Base-by-base conservation (phyloP, 371 early-diverging fungal genomes). In the Neoconidiobolus thromboides region DNA sequence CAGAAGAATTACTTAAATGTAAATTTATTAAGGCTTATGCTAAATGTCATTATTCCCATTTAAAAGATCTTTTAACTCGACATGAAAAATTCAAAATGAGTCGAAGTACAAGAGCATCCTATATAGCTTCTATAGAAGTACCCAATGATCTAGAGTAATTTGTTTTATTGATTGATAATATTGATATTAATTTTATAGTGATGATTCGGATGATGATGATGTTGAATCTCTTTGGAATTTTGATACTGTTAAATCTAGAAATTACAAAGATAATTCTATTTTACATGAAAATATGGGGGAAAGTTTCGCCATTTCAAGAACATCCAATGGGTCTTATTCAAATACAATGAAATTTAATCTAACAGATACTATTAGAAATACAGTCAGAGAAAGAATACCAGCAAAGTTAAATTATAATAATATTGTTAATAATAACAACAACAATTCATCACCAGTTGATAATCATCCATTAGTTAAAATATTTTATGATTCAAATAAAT, bases 31-130 rank as follows among this genome's bases (percentile, higher is more conserved):
- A 68, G 49, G 65, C 54, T 44, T 65, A 68, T 3, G 63, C 62
- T 52, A 76, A 73, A 57, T 60, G 64, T 9, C 68, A 69, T 4
- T 64, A 67, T 47, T 63, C 70, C 4, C 61, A 68, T 1, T 58
- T 76, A 36, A 64, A 65, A 12, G 73, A 76, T 9, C 48, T 76
- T 4, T 72, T 76, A 50, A 56, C 63, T 0, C 63, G 69, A 3
- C 73, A 72, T 59, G 74, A 76, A 5, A 62, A 55, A 38, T 74
- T 71, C 71, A 74, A 73, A 60, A 61, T 62, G 37, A 62, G 53
- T n/a, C 14, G 52, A n/a, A 50, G 14, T 14, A 42, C 60, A 2
- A 40, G 60, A 43, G 51, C 51, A 2, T 50, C 52, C 12, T 26
- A 14, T 5, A 58, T 58, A 3, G 14, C 43, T 7, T 43, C 43